Evolutionary conservation across 2,329 filamentous ascomycete species (phyloP), one percentile per base, ranked within the genome.

Genomic region (Sclerotinia sclerotiorum): DNA sequence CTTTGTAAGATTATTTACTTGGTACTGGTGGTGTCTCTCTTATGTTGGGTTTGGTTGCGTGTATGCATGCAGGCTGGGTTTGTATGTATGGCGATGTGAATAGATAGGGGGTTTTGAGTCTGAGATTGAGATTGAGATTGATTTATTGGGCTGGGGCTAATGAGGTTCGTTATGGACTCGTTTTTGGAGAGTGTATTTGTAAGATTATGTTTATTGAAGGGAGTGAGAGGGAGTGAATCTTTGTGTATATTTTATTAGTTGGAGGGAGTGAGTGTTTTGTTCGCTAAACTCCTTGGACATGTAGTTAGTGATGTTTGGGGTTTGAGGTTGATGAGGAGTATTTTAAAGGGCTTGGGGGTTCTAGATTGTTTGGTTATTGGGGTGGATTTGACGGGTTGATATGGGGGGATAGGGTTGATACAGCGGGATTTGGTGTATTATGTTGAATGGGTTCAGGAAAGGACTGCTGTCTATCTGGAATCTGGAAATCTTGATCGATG

Each of bases 41-140:
- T 54, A 15, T 54, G 61, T 64, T 64, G 21, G 48, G 19, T 48
- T 60, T n/a, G n/a, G n/a, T n/a, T n/a, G 24, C 32, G 29, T 32
- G 29, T 6, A 42, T 58, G 39, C 44, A 17, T 57, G 49, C 54
- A 60, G 39, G 32, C n/a, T 27, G 15, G n/a, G 58, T 17, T 49
- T 35, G 32, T 6, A 35, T 35, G 58, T 29, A 49, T 62, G 4
- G 29, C 29, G 58, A 29, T 49, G 13, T 39, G 29, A 39, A 62
- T 39, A 21, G 44, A 39, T 62, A 51, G 44, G 13, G 51, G 58
- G 44, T 49, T 49, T 27, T 27, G n/a, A n/a, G n/a, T n/a, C n/a
- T n/a, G 4, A 19, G 35, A 35, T 35, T 35, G 35, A 35, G 35
- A 35, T 10, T 35, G 35, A 2, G 35, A 49, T 15, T n/a, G 24